These are phyloP conservation scores for Leccinum huronense DNA, from an alignment of 1,284 basidiomycete species.

Conservation along the genomic window DNA sequence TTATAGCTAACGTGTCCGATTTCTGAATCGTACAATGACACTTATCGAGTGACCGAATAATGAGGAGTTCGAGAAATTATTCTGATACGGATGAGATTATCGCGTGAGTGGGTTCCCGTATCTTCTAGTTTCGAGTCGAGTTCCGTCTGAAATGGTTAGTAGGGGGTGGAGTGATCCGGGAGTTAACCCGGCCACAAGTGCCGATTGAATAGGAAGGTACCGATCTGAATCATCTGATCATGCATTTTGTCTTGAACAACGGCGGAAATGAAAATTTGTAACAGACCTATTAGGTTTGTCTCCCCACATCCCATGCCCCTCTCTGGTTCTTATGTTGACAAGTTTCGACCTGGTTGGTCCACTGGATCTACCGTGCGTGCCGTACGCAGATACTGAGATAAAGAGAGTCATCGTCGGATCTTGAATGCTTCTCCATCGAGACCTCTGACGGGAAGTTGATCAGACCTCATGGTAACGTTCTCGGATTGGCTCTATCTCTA, in stretches of 20 bases:
- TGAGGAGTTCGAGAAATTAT: neutral
- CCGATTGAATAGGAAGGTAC: neutral
- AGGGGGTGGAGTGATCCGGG: neutral
- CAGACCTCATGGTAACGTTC: constrained; percentile 2
- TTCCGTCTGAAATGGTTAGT: constrained; percentile 1
- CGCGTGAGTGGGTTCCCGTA: neutral
- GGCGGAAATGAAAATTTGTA: neutral
- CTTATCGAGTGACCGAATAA: neutral
- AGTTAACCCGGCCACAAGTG: constrained; percentile 2
- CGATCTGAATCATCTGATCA: neutral
- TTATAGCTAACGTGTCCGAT: neutral
- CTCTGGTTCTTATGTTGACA: neutral
- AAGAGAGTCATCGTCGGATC: neutral
- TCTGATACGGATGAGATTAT: neutral
- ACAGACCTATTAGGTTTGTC: neutral
- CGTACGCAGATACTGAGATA: neutral
- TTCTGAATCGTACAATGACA: neutral
- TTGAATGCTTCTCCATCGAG: neutral
- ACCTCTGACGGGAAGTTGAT: constrained; percentile 6
- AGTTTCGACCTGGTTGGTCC: neutral
- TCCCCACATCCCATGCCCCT: neutral
- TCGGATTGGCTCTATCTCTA: neutral
- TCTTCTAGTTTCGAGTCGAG: neutral
- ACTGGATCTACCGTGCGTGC: constrained; percentile 2
- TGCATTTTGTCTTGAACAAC: neutral